Base-by-base conservation (phyloP, 441 rosid genomes). In the Pelargonium cotyledonis region DNA sequence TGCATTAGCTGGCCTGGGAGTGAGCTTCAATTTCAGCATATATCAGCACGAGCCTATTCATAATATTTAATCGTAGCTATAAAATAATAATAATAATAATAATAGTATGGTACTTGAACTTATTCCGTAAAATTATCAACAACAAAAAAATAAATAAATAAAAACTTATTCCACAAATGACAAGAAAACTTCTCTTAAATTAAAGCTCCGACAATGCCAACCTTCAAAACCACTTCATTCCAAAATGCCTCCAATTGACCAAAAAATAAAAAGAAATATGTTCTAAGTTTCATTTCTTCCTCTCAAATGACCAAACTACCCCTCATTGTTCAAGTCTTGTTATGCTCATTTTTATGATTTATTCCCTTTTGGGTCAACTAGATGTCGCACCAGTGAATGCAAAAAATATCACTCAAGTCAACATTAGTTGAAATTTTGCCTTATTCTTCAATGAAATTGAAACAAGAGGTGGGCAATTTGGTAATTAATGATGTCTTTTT, bases 161-260 rank as follows among this genome's bases (percentile, higher is more conserved):
- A 21, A 21, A 21, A 21, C 23, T 21, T 21, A 31, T 31, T 31
- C 38, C 38, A 31, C 38, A 31, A 31, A 31, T 31, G 38, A 4
- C 0, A 21, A 21, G 1, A 21, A 21, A 21, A 21, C 23, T 53
- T 53, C 18, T 53, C 15, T 53, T 6, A 8, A 5, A 53, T 53
- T 15, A 16, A 53, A 16, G 60, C 60, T 53, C 60, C 38, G 21
- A 61, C 26, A 68, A 75, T 75, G 26, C 81, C 65, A 73, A 11
- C 68, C 83, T 71, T 77, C 67, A 46, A 11, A 3, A 8, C 65
- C 21, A 79, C 79, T 79, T 19, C 72, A 77, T 75, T 71, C 81
- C 80, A 78, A 79, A 66, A 31, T 81, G 55, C 74, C 38, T 68
- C 44, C 65, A 61, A 57, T 61, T 69, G 41, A 41, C 23, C n/a